Conservation (phyloP, 73 alveolate species). For the Durusdinium trenchii region DNA sequence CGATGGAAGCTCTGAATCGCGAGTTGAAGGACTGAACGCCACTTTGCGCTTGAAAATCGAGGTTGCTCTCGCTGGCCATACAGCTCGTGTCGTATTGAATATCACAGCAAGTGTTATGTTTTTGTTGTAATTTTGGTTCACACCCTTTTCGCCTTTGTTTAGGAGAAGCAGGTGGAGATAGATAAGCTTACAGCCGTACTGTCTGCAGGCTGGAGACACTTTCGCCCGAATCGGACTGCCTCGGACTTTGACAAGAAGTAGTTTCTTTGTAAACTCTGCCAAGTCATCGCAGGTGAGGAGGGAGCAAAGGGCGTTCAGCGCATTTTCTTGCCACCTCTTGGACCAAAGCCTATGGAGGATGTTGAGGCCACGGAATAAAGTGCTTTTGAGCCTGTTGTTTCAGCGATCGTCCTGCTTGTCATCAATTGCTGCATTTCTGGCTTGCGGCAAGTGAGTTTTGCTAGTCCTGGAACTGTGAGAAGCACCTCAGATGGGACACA, state of each 20-base stretch:
- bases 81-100: too few species aligned
- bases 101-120: too few species aligned
- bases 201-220: constrained; percentile 20
- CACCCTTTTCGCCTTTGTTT: not conserved
- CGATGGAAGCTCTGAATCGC: constrained; percentile 65
- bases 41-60: too few species aligned
- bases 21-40: constrained; percentile 84
- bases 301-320: constrained; percentile 48
- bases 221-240: not conserved
- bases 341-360: constrained; percentile 81
- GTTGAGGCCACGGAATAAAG: constrained; percentile 44
- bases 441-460: too few species aligned
- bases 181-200: constrained; percentile 50
- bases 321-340: constrained; percentile 69
- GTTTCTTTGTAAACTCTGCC: not conserved
- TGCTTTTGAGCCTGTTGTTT: too few species aligned
- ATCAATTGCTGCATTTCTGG: too few species aligned
- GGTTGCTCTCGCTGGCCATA: too few species aligned
- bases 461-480: too few species aligned
- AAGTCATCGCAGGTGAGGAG: constrained; percentile 31
- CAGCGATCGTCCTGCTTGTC: too few species aligned
- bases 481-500: too few species aligned
- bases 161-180: constrained; percentile 86
- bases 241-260: not conserved
- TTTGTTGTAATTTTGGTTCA: not conserved